phyloP scores from a whole-genome alignment of 495 filamentous ascomycete species.

The Choiromyces venosus region DNA sequence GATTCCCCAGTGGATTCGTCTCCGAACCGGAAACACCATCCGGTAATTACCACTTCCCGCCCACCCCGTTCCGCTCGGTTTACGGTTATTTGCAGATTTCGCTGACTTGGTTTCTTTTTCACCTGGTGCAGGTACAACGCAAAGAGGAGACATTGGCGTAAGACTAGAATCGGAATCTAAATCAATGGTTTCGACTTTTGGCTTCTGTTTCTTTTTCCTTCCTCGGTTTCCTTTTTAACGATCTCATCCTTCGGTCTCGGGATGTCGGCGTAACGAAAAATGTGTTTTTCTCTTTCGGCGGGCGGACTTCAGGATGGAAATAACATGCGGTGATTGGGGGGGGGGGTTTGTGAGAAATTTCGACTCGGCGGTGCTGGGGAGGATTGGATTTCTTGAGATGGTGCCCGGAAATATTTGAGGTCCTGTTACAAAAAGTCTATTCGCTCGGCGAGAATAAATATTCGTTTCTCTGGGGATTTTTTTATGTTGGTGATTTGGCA shows the following conservation, averaged over 20 bases:
- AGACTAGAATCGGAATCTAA: conserved; percentile 98
- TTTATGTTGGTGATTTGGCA: neutral
- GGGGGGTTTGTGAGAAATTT: conserved; percentile 2
- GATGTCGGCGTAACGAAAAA: neutral
- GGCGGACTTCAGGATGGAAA: neutral
- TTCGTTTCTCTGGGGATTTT: neutral
- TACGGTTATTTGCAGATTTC: conserved; percentile 14
- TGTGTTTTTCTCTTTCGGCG: neutral
- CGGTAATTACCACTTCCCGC: conserved; percentile 56
- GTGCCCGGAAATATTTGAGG: neutral
- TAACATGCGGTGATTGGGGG: neutral
- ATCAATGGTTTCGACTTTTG: conserved; percentile 40
- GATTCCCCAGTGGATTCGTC: conserved; percentile 98
- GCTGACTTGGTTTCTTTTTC: conserved; percentile 23
- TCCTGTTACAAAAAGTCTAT: neutral
- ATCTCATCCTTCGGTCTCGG: neutral
- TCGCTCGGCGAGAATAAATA: neutral
- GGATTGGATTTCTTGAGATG: neutral
- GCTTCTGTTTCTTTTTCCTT: conserved; percentile 13
- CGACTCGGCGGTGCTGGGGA: neutral
- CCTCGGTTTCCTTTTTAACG: conserved; percentile 2
- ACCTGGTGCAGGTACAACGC: conserved; percentile 80
- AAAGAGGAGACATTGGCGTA: conserved; percentile 98
- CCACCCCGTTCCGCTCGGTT: neutral
- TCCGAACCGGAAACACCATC: conserved; percentile 97